Base-by-base conservation (phyloP, 2,329 filamentous ascomycete species). In the Alternaria arbusti region DNA sequence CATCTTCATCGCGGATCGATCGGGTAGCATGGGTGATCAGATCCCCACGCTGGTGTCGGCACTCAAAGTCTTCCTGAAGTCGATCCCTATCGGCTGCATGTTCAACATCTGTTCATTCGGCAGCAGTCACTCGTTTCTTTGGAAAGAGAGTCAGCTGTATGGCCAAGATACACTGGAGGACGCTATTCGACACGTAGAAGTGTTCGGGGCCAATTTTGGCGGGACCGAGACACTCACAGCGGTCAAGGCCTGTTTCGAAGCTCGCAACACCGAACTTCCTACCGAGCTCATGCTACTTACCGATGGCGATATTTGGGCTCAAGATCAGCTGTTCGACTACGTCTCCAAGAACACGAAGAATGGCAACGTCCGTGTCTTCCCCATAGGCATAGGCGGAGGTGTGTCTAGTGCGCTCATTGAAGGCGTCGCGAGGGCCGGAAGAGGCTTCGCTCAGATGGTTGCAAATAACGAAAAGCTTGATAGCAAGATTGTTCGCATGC, bases 61-160 rank as follows among this genome's bases (percentile, higher is more conserved):
- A 17, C 43, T 59, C 17, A 63, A 63, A 2, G 49, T 59, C 1
- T 63, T 63, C 25, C 8, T 59, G 30, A 63, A 63, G 9, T 59
- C 60, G 2, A 63, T 63, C 3, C 55, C 60, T n/a, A 30, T 63
- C 5, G 60, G 60, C 6, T 63, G 60, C 25, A 43, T 15, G 20
- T 63, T 63, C 49, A 63, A 63, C n/a, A 63, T 63, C 11, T 63
- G 60, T 1, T 59, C 55, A 20, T 63, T 63, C 15, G 49, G 55
- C 3, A 43, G 8, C 13, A n/a, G 4, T 0, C n/a, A 59, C 44
- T 7, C 32, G 4, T 63, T 59, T 32, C 60, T 63, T 43, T 59
- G 60, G 55, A 6, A 17, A 2, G 5, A 59, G 26, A 59, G 55
- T 17, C 28, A 49, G 15, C 6, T 49, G 13, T 59, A 63, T 44